These are phyloP conservation scores for Sclerotinia borealis DNA, from an alignment of 2,329 filamentous ascomycete genomes.

Conservation along the genomic window DNA sequence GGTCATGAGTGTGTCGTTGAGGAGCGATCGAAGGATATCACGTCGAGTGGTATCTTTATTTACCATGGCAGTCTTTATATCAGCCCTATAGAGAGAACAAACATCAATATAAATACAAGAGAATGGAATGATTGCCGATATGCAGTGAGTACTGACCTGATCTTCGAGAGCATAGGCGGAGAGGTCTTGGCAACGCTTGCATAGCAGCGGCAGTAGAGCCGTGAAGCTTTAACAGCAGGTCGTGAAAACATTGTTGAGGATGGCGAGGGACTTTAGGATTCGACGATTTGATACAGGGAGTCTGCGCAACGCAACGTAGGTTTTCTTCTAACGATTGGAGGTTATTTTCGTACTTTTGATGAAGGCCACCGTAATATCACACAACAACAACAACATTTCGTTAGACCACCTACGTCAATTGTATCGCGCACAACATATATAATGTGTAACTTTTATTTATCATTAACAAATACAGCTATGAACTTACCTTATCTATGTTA, in stretches of 20 bases:
- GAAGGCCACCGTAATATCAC: not conserved
- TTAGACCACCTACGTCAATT: not conserved
- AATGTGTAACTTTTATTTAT: not conserved
- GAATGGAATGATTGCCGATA: not conserved
- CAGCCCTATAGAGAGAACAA: constrained; percentile 31
- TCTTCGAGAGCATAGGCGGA: constrained; percentile 34
- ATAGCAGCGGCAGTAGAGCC: constrained; percentile 26
- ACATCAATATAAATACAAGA: not conserved
- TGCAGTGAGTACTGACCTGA: constrained; percentile 27
- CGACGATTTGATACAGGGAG: not conserved
- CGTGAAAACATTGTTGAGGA: constrained; percentile 19
- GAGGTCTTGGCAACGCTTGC: constrained; percentile 24
- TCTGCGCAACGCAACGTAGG: not conserved
- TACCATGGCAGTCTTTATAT: constrained; percentile 62
- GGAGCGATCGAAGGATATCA: constrained; percentile 60
- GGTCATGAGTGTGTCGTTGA: constrained; percentile 67
- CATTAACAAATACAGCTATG: not conserved
- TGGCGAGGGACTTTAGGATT: not conserved
- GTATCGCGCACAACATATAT: not conserved
- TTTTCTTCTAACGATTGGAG: not conserved
- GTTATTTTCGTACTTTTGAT: not conserved
- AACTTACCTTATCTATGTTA: not conserved
- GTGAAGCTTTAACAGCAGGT: constrained; percentile 21
- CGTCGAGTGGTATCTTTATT: constrained; percentile 59
- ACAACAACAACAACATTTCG: not conserved